Evolutionary conservation across 192 early-diverging fungal genomes (phyloP), one percentile per base, ranked within the genome.

Genomic region (Umbelopsis isabellina): DNA sequence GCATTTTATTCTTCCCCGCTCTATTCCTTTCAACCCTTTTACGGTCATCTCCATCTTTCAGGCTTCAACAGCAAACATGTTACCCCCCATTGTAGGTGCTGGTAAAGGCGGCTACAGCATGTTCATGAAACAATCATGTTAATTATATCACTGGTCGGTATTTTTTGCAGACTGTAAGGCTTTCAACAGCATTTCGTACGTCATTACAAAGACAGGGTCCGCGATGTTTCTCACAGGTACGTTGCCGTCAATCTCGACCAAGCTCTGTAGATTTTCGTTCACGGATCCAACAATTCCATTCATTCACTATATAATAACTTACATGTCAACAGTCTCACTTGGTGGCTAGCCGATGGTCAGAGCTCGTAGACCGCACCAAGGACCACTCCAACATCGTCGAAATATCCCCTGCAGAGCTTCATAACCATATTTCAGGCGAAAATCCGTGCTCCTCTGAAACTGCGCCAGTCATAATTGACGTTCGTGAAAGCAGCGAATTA

Each of bases 401-500:
- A 22, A 72, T 76, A n/a, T 55, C 52, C 20, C 46, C 51, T 27
- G 25, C 46, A 5, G 75, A 70, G 46, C 55, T 76, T 11, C 18
- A 68, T 20, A 23, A 37, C 27, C 44, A 51, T 15, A 45, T 71
- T 64, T 48, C 30, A 27, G 50, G 69, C 25, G 11, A 70, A 20
- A 15, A 20, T 41, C 37, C 47, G 0, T 37, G 27, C 10, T 20
- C 27, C 10, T 58, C 66, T 45, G 37, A 46, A 35, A 45, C 20
- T 22, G 44, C 55, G 3, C 75, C 75, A 16, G 58, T 80, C 22
- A 48, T 86, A 12, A 81, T 86, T 49, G 85, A 86, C 49, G 82
- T 84, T 22, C 77, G 85, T 11, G 85, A 86, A 71, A 75, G 75
- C 46, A 67, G 68, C 70, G 85, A 86, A 66, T 58, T 76, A 35